Evolutionary conservation across 176 grass and related monocot genomes (phyloP).

Genomic region (Eleusine indica): DNA sequence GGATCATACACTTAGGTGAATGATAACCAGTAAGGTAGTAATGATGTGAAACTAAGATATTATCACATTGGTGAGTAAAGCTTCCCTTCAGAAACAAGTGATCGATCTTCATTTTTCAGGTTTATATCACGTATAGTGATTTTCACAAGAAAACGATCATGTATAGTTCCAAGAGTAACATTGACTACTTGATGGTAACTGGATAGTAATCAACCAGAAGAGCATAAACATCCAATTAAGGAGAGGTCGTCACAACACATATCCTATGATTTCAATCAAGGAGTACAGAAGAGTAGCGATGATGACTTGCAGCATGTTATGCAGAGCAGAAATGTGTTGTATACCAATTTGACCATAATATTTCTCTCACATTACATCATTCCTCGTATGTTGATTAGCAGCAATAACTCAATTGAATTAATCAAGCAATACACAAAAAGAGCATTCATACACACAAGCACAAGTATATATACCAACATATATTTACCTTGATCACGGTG

Average conservation of each 20-base stretch:
- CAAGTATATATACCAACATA: neutral
- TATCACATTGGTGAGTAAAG: neutral
- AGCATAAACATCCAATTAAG: neutral
- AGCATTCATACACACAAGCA: constrained; percentile 2
- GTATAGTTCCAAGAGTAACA: neutral
- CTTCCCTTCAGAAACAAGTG: neutral
- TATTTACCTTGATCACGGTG: constrained; percentile 64
- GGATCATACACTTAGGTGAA: no score
- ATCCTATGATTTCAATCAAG: neutral
- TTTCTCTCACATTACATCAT: no score
- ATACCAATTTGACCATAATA: no score
- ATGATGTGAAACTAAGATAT: neutral
- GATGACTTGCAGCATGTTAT: neutral
- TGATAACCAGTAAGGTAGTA: no score
- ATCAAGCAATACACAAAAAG: constrained; percentile 26
- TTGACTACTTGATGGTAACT: neutral
- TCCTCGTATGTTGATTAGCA: neutral
- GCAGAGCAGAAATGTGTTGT: no score
- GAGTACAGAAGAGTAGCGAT: neutral
- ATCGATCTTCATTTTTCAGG: neutral
- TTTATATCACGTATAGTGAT: neutral
- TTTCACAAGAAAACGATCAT: neutral
- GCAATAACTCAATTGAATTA: neutral
- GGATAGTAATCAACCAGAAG: neutral
- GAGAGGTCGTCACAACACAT: neutral